These are phyloP conservation scores for Citrus glauca DNA, from an alignment of 345 rosid genomes.

Conservation along the genomic window DNA sequence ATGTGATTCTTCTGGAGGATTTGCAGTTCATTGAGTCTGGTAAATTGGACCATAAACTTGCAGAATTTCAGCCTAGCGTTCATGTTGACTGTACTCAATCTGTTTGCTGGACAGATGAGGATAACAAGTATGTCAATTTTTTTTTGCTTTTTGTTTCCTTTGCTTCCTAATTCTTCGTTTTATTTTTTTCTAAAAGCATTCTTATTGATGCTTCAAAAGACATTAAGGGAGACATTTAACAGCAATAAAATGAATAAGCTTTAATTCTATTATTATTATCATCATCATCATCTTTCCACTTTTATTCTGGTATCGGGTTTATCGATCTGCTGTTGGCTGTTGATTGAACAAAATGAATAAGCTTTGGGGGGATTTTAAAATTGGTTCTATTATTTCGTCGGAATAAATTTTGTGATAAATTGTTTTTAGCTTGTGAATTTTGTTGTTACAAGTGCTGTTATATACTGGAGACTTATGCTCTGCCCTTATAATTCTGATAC, in stretches of 20 bases:
- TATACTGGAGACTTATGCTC: background rate
- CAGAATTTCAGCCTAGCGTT: constrained; percentile 30
- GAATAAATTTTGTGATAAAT: background rate
- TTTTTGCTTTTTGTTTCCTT: background rate
- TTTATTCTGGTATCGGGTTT: too few species aligned
- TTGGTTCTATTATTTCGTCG: background rate
- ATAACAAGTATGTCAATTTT: constrained; percentile 39
- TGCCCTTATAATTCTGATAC: background rate
- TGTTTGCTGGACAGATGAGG: constrained; percentile 48
- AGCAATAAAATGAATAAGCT: too few species aligned
- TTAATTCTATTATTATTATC: too few species aligned
- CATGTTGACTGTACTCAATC: constrained; percentile 36
- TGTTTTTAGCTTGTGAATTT: background rate
- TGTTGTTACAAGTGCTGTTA: background rate
- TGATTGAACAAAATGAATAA: background rate
- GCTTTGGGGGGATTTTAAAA: background rate
- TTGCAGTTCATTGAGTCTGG: constrained; percentile 62
- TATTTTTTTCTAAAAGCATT: too few species aligned
- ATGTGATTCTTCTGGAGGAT: constrained; percentile 57
- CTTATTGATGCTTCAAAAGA: background rate
- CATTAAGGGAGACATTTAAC: background rate
- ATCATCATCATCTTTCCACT: too few species aligned
- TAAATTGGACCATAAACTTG: constrained; percentile 46
- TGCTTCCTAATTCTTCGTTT: background rate
- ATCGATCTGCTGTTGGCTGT: background rate